phyloP scores from a whole-genome alignment of 2,329 filamentous ascomycete species.

The Penicillium concentricum region DNA sequence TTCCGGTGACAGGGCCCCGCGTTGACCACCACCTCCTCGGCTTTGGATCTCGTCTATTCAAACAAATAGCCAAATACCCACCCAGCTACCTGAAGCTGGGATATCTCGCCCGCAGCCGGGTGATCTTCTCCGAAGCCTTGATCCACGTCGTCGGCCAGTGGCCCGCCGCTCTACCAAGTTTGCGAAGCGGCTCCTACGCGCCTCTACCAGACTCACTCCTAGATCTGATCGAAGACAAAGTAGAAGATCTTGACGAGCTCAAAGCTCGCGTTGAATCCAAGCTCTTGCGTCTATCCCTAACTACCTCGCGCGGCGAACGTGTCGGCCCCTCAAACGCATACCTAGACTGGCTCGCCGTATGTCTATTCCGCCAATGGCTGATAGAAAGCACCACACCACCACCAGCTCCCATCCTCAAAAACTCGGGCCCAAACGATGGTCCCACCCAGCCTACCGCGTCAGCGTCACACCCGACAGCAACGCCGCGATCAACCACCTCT shows the following conservation, averaged over 20 bases:
- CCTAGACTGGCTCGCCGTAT: slow-evolving; percentile 85
- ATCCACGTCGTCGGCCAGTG: slow-evolving; percentile 95
- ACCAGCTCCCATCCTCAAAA: slow-evolving; percentile 52
- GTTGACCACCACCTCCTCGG: slow-evolving; percentile 92
- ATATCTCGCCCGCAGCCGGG: slow-evolving; percentile 77
- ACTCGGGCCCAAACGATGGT: slow-evolving; percentile 8
- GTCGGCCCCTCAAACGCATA: slow-evolving; percentile 77
- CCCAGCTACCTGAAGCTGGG: slow-evolving; percentile 88
- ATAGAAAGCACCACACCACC: slow-evolving; percentile 83
- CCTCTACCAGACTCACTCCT: slow-evolving; percentile 72
- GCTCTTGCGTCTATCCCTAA: slow-evolving; percentile 77
- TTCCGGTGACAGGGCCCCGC: slow-evolving; percentile 80
- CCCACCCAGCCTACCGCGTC: slow-evolving; percentile 10
- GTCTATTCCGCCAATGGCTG: slow-evolving; percentile 87
- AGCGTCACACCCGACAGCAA: slow-evolving; percentile 15
- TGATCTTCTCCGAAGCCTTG: slow-evolving; percentile 82
- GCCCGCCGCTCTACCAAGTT: slow-evolving; percentile 75
- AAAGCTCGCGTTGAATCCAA: slow-evolving; percentile 77
- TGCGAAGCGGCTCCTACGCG: slow-evolving; percentile 56
- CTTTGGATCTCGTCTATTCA: slow-evolving; percentile 88
- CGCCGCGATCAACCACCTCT: slow-evolving; percentile 23
- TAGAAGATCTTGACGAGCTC: slow-evolving; percentile 82
- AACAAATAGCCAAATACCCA: slow-evolving; percentile 94
- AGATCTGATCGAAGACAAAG: slow-evolving; percentile 91
- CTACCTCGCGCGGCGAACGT: slow-evolving; percentile 75